Evolutionary conservation across 2,329 filamentous ascomycete species (phyloP), one percentile per base, ranked within the genome.

Genomic region (Colletotrichum tropicicola): DNA sequence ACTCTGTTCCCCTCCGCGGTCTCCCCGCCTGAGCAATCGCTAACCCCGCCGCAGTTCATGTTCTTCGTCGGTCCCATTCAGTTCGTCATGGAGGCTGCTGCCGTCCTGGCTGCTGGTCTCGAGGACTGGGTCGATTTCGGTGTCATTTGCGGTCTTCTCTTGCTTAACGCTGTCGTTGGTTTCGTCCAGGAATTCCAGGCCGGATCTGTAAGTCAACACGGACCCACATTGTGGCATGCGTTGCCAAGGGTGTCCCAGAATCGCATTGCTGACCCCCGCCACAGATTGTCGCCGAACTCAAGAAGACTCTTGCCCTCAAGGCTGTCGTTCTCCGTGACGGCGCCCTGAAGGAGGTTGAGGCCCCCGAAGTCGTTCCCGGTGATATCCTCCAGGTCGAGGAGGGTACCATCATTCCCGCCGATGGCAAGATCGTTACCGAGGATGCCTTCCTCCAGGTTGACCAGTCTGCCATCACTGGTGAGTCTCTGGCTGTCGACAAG

Each of bases 101-200:
- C 91, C 71, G 84, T 94, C 74, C 86, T 97, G 64, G 93, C 93
- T 75, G 92, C 91, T 67, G 92, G 92, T 88, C 88, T 97, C 43
- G 80, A 92, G 79, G 92, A 96, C 73, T 97, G 93, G 93, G 91
- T 97, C 69, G 93, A 97, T 83, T 95, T 97, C 74, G 93, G 92
- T 85, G 93, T 97, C 74, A 97, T 97, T 71, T 93, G 91, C 78
- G 93, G 83, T 74, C 85, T 97, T 53, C 86, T 97, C 9, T 77
- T 97, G 70, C 91, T 97, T 69, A 97, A 97, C 82, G 93, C 93
- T 43, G 82, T 81, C 69, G 93, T 97, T 68, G 93, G 93, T 81
- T 97, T 97, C 80, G 83, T 94, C 65, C 93, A 97, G 78, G 93
- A 97, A 81, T 97, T 87, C 80, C 92, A 97, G 80, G 93, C 93